A percentile compares a stretch with the other conserved stretches of the same genome.
These are phyloP conservation scores for Chlamydomonas asymmetrica DNA, from an alignment of 139 green algal genomes.

Conservation along the genomic window DNA sequence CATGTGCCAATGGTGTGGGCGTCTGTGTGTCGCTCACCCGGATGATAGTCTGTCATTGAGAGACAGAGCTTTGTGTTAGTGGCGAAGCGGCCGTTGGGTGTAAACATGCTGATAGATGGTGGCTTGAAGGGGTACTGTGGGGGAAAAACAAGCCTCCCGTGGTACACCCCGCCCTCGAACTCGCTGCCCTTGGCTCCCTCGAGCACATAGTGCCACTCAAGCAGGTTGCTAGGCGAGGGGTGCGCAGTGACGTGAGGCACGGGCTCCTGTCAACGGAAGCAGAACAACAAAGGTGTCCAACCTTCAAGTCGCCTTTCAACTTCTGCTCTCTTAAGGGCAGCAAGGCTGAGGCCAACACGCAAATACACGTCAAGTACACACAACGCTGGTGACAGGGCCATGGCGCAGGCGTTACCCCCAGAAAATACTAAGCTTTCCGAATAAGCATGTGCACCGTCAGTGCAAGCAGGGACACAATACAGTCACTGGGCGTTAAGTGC, in stretches of 20 bases:
- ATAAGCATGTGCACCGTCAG: no score
- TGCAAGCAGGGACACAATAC: neutral
- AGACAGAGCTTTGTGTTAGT: slow-evolving; percentile 84
- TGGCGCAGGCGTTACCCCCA: neutral
- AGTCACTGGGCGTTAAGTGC: neutral
- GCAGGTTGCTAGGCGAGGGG: slow-evolving; percentile 72
- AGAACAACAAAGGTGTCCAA: no score
- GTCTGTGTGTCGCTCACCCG: slow-evolving; percentile 24
- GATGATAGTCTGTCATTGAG: slow-evolving; percentile 84
- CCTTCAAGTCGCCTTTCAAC: no score
- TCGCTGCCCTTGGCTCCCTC: slow-evolving; percentile 62
- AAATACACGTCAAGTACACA: no score
- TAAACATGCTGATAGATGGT: slow-evolving; percentile 77
- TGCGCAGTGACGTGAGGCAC: slow-evolving; percentile 75
- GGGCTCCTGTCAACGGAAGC: slow-evolving; percentile 86
- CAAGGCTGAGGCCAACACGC: no score
- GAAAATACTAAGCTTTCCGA: neutral
- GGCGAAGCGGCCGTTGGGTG: slow-evolving; percentile 81
- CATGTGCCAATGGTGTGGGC: no score
- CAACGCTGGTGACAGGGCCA: no score
- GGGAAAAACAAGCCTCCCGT: slow-evolving; percentile 78
- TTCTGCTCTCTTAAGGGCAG: no score
- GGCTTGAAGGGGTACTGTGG: slow-evolving; percentile 78
- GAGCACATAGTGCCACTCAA: slow-evolving; percentile 87
- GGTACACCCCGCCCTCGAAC: slow-evolving; percentile 81